Evolutionary conservation across 2,329 filamentous ascomycete genomes (phyloP).

Genomic region (Alternaria sp.): DNA sequence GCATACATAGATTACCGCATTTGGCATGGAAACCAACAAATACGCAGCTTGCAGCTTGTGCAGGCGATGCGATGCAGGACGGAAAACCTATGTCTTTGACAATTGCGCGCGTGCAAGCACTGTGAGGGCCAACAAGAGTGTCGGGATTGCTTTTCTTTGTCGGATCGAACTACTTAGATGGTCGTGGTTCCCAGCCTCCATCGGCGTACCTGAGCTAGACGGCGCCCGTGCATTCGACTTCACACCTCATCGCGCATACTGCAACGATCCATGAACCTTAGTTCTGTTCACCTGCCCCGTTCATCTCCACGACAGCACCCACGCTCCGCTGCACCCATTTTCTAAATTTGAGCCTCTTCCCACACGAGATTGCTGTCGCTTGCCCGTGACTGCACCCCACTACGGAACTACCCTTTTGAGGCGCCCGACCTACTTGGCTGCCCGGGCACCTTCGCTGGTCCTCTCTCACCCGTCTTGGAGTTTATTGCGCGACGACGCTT

Average conservation of each 20-base stretch:
- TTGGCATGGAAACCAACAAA: slow-evolving; percentile 6
- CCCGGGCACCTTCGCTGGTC: slow-evolving; percentile 5
- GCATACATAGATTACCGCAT: slow-evolving; percentile 22
- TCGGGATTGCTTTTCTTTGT: background rate
- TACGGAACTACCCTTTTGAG: slow-evolving; percentile 34
- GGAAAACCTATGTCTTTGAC: background rate
- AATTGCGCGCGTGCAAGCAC: background rate
- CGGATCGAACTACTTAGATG: background rate
- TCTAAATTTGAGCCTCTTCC: background rate
- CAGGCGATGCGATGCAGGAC: slow-evolving; percentile 10
- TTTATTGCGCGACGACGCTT: slow-evolving; percentile 17
- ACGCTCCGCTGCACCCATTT: background rate
- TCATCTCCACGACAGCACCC: slow-evolving; percentile 9
- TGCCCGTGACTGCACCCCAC: slow-evolving; percentile 27
- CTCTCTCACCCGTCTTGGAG: slow-evolving; percentile 27
- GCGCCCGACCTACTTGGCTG: slow-evolving; percentile 18
- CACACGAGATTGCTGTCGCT: slow-evolving; percentile 1
- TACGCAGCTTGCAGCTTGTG: slow-evolving; percentile 14
- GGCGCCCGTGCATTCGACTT: slow-evolving; percentile 22
- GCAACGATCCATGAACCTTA: slow-evolving; percentile 7
- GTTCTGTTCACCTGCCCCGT: slow-evolving; percentile 8
- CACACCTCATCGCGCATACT: slow-evolving; percentile 21
- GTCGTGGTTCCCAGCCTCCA: slow-evolving; percentile 33
- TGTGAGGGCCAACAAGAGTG: background rate
- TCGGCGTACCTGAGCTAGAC: slow-evolving; percentile 22